Percentiles rank a stretch among this genome's conserved stretches.
phyloP scores from a whole-genome alignment of 2,329 filamentous ascomycete genomes.

The Diplodia mutila region DNA sequence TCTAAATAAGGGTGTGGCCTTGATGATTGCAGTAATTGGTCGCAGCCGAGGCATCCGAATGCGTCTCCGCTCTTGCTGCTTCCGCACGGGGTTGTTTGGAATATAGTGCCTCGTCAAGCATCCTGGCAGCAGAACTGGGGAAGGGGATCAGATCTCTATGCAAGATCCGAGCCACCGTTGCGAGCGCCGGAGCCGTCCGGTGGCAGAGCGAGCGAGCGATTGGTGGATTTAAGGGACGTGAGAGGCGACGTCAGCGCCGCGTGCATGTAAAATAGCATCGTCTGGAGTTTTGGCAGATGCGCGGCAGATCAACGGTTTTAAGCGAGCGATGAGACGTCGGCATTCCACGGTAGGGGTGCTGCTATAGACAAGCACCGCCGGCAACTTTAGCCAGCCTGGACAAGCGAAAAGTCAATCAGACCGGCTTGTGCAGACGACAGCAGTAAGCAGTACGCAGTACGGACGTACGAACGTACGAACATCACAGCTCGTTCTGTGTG shows the following conservation, averaged over 20 bases:
- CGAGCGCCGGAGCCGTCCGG: background rate
- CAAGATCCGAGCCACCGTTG: constrained; percentile 8
- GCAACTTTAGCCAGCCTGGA: background rate
- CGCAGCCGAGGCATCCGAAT: background rate
- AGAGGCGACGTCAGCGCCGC: background rate
- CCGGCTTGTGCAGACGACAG: no score
- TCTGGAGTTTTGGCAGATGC: background rate
- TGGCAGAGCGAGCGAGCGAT: background rate
- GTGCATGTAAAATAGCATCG: constrained; percentile 12
- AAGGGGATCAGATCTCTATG: background rate
- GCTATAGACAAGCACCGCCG: background rate
- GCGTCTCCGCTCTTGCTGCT: background rate
- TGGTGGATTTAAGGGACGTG: background rate
- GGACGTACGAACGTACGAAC: no score
- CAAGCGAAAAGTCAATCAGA: background rate
- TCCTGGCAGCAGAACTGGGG: background rate
- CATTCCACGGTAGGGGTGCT: background rate
- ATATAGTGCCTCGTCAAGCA: constrained; percentile 9
- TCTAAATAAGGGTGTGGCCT: background rate
- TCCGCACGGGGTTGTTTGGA: constrained; percentile 6
- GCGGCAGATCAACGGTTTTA: constrained; percentile 10
- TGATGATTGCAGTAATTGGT: background rate
- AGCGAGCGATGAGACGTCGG: constrained; percentile 2
- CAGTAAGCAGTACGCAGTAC: no score
- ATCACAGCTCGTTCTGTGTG: no score